These are phyloP conservation scores for Fraxinus anomala DNA, from an alignment of 257 asterid genomes.

Conservation along the genomic window DNA sequence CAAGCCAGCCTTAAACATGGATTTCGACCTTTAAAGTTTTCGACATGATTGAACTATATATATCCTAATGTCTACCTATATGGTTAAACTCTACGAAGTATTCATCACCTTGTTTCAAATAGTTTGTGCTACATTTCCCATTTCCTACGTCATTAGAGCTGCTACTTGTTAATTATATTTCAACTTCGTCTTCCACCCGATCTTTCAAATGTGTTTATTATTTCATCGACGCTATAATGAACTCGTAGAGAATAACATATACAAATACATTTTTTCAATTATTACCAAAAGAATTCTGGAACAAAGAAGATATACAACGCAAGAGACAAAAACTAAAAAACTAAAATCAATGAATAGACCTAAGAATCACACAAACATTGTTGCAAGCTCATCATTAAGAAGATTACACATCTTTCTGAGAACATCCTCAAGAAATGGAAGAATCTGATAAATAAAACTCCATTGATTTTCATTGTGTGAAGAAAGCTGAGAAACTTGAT, in stretches of 20 bases:
- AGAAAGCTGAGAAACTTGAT: background rate
- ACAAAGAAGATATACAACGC: background rate
- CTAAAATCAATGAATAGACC: background rate
- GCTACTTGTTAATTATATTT: background rate
- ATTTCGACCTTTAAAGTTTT: constrained; percentile 46
- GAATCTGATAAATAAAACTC: background rate
- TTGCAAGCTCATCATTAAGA: background rate
- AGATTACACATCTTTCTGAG: background rate
- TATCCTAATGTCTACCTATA: background rate
- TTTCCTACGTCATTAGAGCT: background rate
- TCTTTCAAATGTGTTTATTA: background rate
- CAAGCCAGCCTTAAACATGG: constrained; percentile 68
- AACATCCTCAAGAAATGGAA: background rate
- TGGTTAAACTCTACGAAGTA: background rate
- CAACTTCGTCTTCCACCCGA: background rate
- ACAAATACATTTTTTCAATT: background rate
- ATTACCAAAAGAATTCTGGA: background rate
- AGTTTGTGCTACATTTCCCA: background rate
- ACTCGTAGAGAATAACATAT: background rate
- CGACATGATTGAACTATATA: constrained; percentile 16
- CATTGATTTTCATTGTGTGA: background rate
- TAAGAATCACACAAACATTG: constrained; percentile 3
- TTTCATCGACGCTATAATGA: background rate
- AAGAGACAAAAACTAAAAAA: background rate
- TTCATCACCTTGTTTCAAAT: background rate